Evolutionary conservation across 495 filamentous ascomycete genomes (phyloP).

Genomic region (Talaromyces wortmannii): DNA sequence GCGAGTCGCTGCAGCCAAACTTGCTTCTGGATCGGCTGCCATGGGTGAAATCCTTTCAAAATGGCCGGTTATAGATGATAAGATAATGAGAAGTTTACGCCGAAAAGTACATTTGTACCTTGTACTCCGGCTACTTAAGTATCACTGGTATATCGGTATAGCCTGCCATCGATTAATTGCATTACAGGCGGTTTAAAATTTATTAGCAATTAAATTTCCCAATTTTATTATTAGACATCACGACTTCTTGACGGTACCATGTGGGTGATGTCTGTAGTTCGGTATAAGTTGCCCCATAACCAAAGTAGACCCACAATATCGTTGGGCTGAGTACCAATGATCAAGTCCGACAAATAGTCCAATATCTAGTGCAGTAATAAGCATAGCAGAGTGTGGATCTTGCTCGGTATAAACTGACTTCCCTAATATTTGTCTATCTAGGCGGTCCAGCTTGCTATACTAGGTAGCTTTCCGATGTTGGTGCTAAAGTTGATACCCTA

Average conservation of each 20-base stretch:
- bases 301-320: conserved; percentile 1
- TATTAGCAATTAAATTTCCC: neutral
- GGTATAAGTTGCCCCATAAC: conserved; percentile 2
- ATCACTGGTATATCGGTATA: conserved; percentile 3
- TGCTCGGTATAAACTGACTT: conserved; percentile 3
- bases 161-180: neutral
- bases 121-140: conserved; percentile 3
- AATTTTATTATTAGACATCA: neutral
- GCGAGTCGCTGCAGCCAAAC: neutral
- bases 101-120: neutral
- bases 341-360: neutral
- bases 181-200: neutral
- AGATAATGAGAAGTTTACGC: neutral
- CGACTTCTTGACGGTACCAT: conserved; percentile 1
- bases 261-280: neutral
- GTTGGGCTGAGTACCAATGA: neutral
- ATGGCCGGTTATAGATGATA: neutral
- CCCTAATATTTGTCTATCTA: neutral
- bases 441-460: neutral
- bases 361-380: neutral
- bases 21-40: conserved; percentile 2
- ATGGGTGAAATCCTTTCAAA: neutral
- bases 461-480: neutral
- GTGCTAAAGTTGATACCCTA: neutral
- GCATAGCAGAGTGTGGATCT: neutral